Evolutionary conservation across 2,329 filamentous ascomycete genomes (phyloP).

Genomic region (Fusarium sp.): DNA sequence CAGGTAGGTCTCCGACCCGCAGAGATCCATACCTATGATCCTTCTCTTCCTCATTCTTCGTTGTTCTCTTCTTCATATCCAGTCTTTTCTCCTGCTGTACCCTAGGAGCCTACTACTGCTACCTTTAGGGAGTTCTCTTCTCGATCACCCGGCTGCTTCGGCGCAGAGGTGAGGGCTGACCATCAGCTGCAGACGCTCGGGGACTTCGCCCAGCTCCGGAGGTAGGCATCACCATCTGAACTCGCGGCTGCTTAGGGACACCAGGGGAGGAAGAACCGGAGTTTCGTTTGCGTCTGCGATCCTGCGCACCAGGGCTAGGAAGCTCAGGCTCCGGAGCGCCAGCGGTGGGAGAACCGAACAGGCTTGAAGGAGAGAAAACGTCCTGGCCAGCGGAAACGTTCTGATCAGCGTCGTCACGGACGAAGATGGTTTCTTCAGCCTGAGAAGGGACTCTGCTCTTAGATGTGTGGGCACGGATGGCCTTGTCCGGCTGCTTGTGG

Average conservation of each 20-base stretch:
- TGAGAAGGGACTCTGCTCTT: not conserved
- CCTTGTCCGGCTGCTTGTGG: not conserved
- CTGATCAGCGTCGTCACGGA: not conserved
- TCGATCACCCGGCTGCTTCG: constrained; percentile 13
- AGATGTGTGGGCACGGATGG: not conserved
- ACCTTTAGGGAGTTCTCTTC: constrained; percentile 12
- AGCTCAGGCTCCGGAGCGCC: not conserved
- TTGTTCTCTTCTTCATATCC: not conserved
- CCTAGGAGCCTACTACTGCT: not conserved
- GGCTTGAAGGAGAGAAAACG: not conserved
- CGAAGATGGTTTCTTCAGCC: not conserved
- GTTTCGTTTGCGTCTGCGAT: no score
- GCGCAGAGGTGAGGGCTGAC: constrained; percentile 19
- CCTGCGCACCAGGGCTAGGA: no score
- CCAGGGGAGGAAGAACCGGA: not conserved
- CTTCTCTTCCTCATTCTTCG: not conserved
- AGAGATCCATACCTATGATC: constrained; percentile 6
- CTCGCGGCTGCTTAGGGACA: not conserved
- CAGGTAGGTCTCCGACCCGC: constrained; percentile 10
- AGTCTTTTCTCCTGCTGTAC: not conserved
- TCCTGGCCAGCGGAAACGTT: not conserved
- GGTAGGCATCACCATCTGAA: no score
- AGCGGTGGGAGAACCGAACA: not conserved
- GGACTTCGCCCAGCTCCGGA: no score
- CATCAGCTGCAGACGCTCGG: not conserved